These are phyloP conservation scores for Trypanosoma vivax DNA, from an alignment of 208 protist species.

Conservation along the genomic window DNA sequence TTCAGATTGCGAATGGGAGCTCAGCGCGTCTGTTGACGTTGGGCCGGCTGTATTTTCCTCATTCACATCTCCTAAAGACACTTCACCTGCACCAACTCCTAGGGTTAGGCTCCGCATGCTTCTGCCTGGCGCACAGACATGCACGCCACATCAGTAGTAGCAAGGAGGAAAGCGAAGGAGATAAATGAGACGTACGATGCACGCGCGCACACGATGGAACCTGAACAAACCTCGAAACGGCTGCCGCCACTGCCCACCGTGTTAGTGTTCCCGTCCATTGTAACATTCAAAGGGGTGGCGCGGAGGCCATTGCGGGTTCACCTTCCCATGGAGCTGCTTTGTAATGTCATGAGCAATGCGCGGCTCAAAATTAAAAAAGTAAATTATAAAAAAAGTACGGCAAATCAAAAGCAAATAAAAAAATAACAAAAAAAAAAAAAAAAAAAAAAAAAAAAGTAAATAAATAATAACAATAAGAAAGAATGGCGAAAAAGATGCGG, in stretches of 20 bases:
- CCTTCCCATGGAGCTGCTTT: neutral
- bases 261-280: too few species aligned
- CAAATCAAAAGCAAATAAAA: conserved; percentile 10
- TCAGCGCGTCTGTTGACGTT: too few species aligned
- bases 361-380: neutral
- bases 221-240: too few species aligned
- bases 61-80: too few species aligned
- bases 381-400: neutral
- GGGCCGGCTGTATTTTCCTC: too few species aligned
- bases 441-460: conserved; percentile 1
- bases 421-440: neutral
- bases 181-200: too few species aligned
- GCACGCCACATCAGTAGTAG: neutral
- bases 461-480: conserved; percentile 1
- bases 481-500: neutral
- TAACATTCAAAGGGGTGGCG: too few species aligned
- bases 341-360: neutral
- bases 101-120: too few species aligned
- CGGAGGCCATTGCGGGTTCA: neutral
- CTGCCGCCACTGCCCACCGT: too few species aligned
- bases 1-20: too few species aligned
- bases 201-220: too few species aligned
- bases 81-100: too few species aligned
- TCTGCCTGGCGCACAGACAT: neutral
- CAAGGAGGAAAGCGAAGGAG: neutral